A percentile compares a stretch with the other conserved stretches of the same genome.
phyloP scores from a whole-genome alignment of 495 filamentous ascomycete species.

The Talaromyces borbonicus region DNA sequence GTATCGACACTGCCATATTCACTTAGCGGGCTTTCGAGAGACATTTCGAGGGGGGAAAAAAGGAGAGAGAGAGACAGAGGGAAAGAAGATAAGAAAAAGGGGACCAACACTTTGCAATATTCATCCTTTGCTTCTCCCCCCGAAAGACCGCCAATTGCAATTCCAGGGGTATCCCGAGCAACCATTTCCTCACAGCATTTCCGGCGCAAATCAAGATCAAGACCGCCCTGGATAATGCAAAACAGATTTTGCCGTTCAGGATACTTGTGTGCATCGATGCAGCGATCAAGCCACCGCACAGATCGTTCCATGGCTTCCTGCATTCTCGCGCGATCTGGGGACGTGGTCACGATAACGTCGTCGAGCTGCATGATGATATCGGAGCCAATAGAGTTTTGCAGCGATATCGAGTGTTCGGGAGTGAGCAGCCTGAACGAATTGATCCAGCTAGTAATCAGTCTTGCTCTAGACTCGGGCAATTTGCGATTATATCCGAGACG shows the following conservation, averaged over 20 bases:
- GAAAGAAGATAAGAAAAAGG: background rate
- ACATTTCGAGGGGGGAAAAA: background rate
- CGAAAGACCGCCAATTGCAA: slow-evolving; percentile 89
- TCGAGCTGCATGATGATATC: slow-evolving; percentile 99
- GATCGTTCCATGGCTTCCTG: slow-evolving; percentile 91
- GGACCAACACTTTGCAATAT: slow-evolving; percentile 44
- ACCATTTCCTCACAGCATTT: slow-evolving; percentile 89
- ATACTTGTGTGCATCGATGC: slow-evolving; percentile 82
- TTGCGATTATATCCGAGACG: too few relatives aligned
- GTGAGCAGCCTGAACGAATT: slow-evolving; percentile 63
- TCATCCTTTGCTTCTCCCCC: slow-evolving; percentile 69
- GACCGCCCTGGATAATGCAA: slow-evolving; percentile 93
- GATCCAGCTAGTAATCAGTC: too few relatives aligned
- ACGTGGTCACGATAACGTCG: slow-evolving; percentile 93
- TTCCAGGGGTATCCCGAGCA: slow-evolving; percentile 80
- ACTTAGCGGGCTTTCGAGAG: background rate
- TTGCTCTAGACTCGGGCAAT: too few relatives aligned
- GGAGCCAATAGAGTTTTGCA: slow-evolving; percentile 94
- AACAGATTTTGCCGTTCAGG: slow-evolving; percentile 88
- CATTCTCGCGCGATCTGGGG: slow-evolving; percentile 77
- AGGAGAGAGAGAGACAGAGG: background rate
- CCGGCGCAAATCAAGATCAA: slow-evolving; percentile 80
- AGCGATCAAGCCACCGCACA: slow-evolving; percentile 97
- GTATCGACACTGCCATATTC: slow-evolving; percentile 53
- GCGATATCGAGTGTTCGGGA: slow-evolving; percentile 89